Percentiles rank a stretch among this genome's conserved stretches.
Conservation (phyloP, 257 asterid genomes). For the Perilla frutescens region DNA sequence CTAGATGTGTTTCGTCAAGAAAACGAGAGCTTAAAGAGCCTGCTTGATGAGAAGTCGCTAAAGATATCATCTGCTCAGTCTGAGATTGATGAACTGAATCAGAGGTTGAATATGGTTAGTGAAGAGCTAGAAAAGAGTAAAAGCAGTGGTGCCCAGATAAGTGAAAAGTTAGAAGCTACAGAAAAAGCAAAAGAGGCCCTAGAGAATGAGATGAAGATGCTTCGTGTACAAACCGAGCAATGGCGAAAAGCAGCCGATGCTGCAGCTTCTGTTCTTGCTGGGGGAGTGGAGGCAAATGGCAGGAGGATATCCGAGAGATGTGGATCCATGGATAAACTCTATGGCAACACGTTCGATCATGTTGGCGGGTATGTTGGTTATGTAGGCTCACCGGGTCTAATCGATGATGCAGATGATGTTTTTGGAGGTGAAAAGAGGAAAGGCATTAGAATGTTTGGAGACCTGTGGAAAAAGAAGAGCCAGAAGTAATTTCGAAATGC, state of each 20-base stretch:
- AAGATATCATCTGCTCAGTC: conserved; percentile 54
- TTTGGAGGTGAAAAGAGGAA: conserved; percentile 78
- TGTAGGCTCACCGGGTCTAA: conserved; percentile 70
- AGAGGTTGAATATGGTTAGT: conserved; percentile 41
- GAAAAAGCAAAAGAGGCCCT: conserved; percentile 66
- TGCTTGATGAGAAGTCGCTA: conserved; percentile 50
- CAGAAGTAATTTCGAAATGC: conserved; percentile 53
- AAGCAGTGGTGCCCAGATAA: conserved; percentile 36
- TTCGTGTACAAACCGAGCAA: conserved; percentile 85
- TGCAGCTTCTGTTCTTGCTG: conserved; percentile 84
- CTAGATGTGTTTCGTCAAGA: conserved; percentile 47
- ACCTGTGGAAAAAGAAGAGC: conserved; percentile 90
- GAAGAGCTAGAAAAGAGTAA: conserved; percentile 74
- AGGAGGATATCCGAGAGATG: conserved; percentile 83
- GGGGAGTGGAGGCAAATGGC: conserved; percentile 65
- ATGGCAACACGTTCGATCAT: conserved; percentile 51
- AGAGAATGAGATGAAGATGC: conserved; percentile 83
- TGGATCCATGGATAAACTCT: conserved; percentile 92
- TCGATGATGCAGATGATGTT: conserved; percentile 59
- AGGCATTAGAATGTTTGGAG: conserved; percentile 84
- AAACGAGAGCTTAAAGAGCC: conserved; percentile 53
- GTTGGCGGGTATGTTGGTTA: conserved; percentile 55
- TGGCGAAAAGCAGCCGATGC: conserved; percentile 99
- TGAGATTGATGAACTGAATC: conserved; percentile 47
- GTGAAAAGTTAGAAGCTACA: conserved; percentile 56